Evolutionary conservation across 2,329 filamentous ascomycete species (phyloP), one percentile per base, ranked within the genome.

Genomic region (Aspergillus tanneri): DNA sequence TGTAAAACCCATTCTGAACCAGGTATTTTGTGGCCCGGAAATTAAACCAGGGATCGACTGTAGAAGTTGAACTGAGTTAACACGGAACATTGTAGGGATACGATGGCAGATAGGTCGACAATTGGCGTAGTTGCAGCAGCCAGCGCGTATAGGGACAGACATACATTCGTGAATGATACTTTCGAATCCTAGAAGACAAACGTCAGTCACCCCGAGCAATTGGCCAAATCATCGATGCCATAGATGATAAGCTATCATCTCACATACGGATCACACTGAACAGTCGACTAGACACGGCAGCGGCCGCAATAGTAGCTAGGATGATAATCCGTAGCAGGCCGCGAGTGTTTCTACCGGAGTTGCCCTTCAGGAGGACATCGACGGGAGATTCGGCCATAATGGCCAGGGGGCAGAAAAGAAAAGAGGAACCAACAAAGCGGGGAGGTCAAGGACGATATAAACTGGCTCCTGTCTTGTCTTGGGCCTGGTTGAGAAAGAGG

Each of bases 31-130:
- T 97, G 59, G 93, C 93, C 72, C 93, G 83, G 75, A 99, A 99
- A 75, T 99, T 99, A 78, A 99, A 99, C 93, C 93, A 99, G 27
- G 93, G 93, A 75, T 99, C 93, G 76, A 99, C 92, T 99, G 39
- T 27, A 68, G 36, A 65, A 42, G 43, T 53, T 8, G 34, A 57
- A 43, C 25, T 59, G 41, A 62, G 60, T 53, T 53, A 55, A 49
- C 38, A 40, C 40, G 11, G 48, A 24, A 19, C 39, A 44, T 32
- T 59, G 44, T 43, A 37, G 21, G 14, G 32, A 3, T 21, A 35
- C 25, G 43, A n/a, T 28, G 10, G 35, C 23, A 22, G 35, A 21
- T 30, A 16, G n/a, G 19, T n/a, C n/a, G n/a, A n/a, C n/a, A n/a
- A n/a, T n/a, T n/a, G 12, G 32, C 34, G 43, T 19, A 25, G 21